Percentiles rank a stretch among this genome's conserved stretches.
phyloP scores from a whole-genome alignment of 2,329 filamentous ascomycete genomes.

The Fusarium verrucosum region DNA sequence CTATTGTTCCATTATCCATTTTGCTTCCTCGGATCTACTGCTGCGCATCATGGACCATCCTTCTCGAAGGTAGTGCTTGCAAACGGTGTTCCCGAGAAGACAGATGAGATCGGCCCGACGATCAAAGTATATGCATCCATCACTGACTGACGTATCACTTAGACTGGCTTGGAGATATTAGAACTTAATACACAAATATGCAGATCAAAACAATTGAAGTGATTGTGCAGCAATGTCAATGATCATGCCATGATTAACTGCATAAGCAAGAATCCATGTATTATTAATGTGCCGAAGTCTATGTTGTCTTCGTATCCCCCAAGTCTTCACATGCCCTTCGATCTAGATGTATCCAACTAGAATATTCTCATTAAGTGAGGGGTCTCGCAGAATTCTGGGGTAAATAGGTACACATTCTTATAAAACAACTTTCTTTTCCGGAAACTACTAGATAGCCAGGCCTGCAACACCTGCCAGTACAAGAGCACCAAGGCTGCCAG shows the following conservation, averaged over 20 bases:
- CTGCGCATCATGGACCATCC: neutral
- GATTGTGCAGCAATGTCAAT: neutral
- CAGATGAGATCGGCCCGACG: conserved; percentile 20
- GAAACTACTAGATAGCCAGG: conserved; percentile 48
- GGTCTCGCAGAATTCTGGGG: neutral
- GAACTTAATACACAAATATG: neutral
- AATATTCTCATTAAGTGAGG: neutral
- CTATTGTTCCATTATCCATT: neutral
- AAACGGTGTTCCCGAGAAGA: neutral
- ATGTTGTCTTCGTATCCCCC: neutral
- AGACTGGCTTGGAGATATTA: neutral
- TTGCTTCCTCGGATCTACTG: conserved; percentile 12
- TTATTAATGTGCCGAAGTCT: neutral
- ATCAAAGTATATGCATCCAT: conserved; percentile 7
- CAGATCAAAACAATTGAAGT: neutral
- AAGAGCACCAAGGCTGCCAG: conserved; percentile 50
- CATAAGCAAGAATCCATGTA: neutral
- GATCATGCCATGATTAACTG: neutral
- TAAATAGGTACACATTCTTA: neutral
- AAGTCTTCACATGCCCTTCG: neutral
- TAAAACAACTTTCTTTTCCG: neutral
- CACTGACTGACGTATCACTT: neutral
- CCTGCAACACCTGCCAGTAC: conserved; percentile 52
- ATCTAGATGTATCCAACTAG: neutral
- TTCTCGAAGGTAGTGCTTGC: neutral